A percentile compares a stretch with the other conserved stretches of the same genome.
These are phyloP conservation scores for Lentinula sp. DNA, from an alignment of 768 basidiomycete species.

Conservation along the genomic window DNA sequence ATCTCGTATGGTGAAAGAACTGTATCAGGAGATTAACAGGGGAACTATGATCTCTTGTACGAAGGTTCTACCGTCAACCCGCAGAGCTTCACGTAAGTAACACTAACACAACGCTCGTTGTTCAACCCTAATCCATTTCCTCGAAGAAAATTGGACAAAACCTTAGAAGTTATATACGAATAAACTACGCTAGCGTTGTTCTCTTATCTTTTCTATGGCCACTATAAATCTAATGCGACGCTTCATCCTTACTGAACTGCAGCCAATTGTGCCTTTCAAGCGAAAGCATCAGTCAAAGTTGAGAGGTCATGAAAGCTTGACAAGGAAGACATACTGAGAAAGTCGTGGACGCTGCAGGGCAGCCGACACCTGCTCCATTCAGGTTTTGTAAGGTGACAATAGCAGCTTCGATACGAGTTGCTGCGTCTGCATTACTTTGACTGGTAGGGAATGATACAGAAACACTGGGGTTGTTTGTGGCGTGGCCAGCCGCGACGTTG, in stretches of 20 bases:
- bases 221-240: not conserved
- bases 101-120: too few species aligned
- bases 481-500: constrained; percentile 57
- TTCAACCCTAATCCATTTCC: too few species aligned
- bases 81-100: too few species aligned
- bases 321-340: constrained; percentile 26
- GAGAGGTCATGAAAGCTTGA: not conserved
- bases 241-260: not conserved
- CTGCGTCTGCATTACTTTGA: constrained; percentile 41
- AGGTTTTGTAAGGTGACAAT: constrained; percentile 72
- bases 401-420: constrained; percentile 52
- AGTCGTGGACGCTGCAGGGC: constrained; percentile 61
- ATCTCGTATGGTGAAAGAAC: too few species aligned
- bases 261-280: constrained; percentile 2
- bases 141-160: too few species aligned
- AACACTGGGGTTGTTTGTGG: constrained; percentile 59
- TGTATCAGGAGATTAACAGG: too few species aligned
- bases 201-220: too few species aligned
- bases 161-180: not conserved
- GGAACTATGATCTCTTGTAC: too few species aligned
- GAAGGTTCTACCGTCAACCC: too few species aligned
- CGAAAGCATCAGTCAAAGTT: not conserved
- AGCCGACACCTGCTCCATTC: constrained; percentile 59
- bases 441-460: constrained; percentile 59
- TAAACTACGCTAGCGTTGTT: not conserved